Evolutionary conservation across 116 monocot species (phyloP), one percentile per base, ranked within the genome.

Genomic region (Phalaenopsis hybrid): DNA sequence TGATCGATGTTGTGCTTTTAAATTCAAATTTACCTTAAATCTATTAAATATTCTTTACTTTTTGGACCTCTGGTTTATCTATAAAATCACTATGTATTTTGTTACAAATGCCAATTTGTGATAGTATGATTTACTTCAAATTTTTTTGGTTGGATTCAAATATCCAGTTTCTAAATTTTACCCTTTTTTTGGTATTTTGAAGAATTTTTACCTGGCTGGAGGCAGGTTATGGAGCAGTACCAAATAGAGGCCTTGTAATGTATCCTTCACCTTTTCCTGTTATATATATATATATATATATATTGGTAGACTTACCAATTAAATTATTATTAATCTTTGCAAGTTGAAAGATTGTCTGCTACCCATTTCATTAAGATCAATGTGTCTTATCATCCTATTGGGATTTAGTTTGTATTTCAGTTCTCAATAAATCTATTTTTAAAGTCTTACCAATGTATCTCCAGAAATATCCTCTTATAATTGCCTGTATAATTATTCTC

Each of bases 201-300:
- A 97, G 97, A 91, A 81, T 5, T 87, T 76, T 92, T 97, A 80
- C 97, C 90, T 63, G 85, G 91, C 79, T 97, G 97, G 97, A 91
- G 89, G 84, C 58, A 87, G 25, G 84, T 82, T 31, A 97, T 97
- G 97, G 93, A 94, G 84, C 82, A 86, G 28, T 97, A 94, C 88
- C 97, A 97, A 78, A 84, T 72, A 34, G 91, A 92, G 81, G 97
- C 97, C 49, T 57, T 97, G 97, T 97, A 84, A 55, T 90, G 92
- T 83, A 23, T 37, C 12, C 57, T 80, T 79, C 21, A 44, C 41
- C 61, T 58, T 33, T 9, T 67, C 1, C 1, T 63, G 67, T 16
- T 41, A 28, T 1, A 28, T 67, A 28, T 67, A 1, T 67, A 28
- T 67, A 28, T 28, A 28, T 67, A 1, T 67, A 28, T 67, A 31